Percentiles rank a stretch among this genome's conserved stretches.
These are phyloP conservation scores for Helianthus tuberosus DNA, from an alignment of 129 eudicot genomes.

Conservation along the genomic window DNA sequence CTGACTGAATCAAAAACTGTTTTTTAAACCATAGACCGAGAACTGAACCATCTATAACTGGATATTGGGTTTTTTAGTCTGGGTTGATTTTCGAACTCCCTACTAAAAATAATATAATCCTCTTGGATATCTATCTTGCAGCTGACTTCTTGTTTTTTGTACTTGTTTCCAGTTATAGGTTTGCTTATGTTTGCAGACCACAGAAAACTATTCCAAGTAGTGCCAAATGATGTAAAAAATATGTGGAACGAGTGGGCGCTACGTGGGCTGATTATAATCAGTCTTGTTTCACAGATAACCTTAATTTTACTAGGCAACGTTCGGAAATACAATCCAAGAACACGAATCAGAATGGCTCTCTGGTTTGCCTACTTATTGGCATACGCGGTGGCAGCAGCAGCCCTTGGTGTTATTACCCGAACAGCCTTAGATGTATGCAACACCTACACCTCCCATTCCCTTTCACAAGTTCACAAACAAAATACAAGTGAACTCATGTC, in stretches of 20 bases:
- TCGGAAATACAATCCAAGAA: conserved; percentile 38
- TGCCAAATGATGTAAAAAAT: not conserved
- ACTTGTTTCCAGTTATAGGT: conserved; percentile 32
- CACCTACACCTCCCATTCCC: conserved; percentile 8
- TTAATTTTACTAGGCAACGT: conserved; percentile 43
- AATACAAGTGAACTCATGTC: conserved; percentile 37
- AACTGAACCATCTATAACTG: too few species aligned
- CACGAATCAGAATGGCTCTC: conserved; percentile 40
- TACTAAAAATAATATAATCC: too few species aligned
- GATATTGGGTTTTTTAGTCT: too few species aligned
- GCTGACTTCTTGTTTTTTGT: not conserved
- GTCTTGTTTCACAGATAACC: conserved; percentile 41
- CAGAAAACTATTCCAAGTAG: conserved; percentile 14
- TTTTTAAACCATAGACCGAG: too few species aligned
- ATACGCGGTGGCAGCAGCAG: conserved; percentile 41
- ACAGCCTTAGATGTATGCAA: conserved; percentile 35
- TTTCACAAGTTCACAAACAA: conserved; percentile 2
- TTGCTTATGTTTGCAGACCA: conserved; percentile 25
- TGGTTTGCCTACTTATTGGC: conserved; percentile 57
- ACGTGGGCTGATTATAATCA: conserved; percentile 36
- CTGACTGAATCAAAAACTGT: too few species aligned
- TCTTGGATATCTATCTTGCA: too few species aligned
- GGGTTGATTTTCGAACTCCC: too few species aligned
- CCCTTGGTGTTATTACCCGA: conserved; percentile 46
- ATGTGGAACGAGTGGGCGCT: conserved; percentile 41